phyloP scores from a whole-genome alignment of 495 filamentous ascomycete genomes.

The Aspergillus wentii region DNA sequence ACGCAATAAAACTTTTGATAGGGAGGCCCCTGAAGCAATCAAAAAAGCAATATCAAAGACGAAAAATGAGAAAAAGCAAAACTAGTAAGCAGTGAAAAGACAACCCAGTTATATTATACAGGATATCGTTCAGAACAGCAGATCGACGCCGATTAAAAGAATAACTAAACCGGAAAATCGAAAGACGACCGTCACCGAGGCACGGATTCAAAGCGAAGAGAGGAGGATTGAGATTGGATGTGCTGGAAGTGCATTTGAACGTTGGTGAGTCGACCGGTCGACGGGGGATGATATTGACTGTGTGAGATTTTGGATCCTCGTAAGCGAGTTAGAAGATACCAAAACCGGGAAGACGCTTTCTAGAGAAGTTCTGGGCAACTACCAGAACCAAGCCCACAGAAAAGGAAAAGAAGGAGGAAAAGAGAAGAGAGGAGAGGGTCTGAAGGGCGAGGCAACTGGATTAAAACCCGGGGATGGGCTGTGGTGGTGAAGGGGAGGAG shows the following conservation, averaged over 20 bases:
- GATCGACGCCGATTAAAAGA: constrained; percentile 33
- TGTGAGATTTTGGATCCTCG: too few species aligned
- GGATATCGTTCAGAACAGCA: constrained; percentile 42
- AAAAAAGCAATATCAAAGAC: constrained; percentile 13
- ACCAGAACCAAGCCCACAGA: neutral
- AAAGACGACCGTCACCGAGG: constrained; percentile 42
- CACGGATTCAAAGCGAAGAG: constrained; percentile 38
- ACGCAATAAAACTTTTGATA: constrained; percentile 4
- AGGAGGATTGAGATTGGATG: constrained; percentile 36
- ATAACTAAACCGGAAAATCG: constrained; percentile 16
- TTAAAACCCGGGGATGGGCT: too few species aligned
- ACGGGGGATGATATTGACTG: too few species aligned
- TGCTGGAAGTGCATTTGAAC: constrained; percentile 47
- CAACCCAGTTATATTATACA: constrained; percentile 46
- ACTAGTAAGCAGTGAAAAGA: constrained; percentile 15
- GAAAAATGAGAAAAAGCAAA: constrained; percentile 13
- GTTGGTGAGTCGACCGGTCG: constrained; percentile 23
- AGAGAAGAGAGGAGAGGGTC: neutral
- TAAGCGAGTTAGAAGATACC: too few species aligned
- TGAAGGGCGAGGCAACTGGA: too few species aligned
- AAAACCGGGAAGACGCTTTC: too few species aligned
- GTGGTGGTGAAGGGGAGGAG: too few species aligned
- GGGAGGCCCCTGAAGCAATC: neutral
- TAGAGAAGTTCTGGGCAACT: too few species aligned
- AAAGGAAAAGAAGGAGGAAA: neutral